Evolutionary conservation across 2,329 filamentous ascomycete genomes (phyloP), one percentile per base, ranked within the genome.

Genomic region (Mycogone perniciosa): DNA sequence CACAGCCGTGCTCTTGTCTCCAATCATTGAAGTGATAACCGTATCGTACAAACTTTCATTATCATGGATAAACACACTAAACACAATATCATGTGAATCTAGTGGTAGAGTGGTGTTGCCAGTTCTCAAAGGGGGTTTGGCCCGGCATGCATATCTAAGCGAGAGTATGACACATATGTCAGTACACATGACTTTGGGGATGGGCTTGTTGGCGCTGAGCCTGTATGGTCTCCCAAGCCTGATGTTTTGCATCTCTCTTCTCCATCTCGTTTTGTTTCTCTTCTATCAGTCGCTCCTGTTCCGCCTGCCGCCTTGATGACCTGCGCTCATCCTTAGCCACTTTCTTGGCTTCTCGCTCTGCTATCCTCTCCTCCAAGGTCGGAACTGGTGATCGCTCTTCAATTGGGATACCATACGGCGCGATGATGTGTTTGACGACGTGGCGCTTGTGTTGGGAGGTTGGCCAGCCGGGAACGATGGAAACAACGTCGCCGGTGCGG

Each of bases 371-470:
- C 46, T 82, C 80, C 42, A 81, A 66, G 0, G 76, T 82, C 29
- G 85, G 84, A 8, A 93, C 75, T 0, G 81, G 75, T 5, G 85
- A 82, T 6, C 88, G 75, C 50, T 80, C 75, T 30, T 82, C 75
- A 48, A 88, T 79, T 2, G 82, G 76, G 2, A 73, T 71, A 13
- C 86, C 85, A 46, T 72, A 73, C 2, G 86, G 88, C 4, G 87
- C 84, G 54, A 92, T 79, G 59, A 93, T 90, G 54, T 79, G 74
- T 57, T 84, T 82, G 30, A 93, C 83, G 34, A 91, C 82, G 61
- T 92, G 86, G 29, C 81, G 80, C 60, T 91, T 88, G 56, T 75
- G 71, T 55, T 81, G 81, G 38, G 80, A 82, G 6, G 79, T 80
- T 47, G 81, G 80, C 77, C 78, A 84, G 51, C 83, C 84, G 5